Percentiles rank a stretch among this genome's conserved stretches.
Evolutionary conservation across 768 basidiomycete genomes (phyloP).

Genomic region (Amanita fuliginea): DNA sequence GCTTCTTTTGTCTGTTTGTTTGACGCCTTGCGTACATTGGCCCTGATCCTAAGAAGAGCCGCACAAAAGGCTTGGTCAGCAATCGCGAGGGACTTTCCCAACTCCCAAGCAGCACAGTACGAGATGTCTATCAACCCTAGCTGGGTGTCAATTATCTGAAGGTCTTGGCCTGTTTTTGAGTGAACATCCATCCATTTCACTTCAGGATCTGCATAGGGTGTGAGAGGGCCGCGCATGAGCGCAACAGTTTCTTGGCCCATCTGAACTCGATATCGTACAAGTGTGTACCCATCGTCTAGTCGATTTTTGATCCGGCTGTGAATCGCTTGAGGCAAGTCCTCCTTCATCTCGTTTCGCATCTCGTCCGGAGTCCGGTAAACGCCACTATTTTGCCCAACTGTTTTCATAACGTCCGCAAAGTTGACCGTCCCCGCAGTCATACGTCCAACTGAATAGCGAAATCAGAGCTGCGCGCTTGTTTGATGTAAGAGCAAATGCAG

Average conservation of each 20-base stretch:
- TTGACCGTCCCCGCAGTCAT: background rate
- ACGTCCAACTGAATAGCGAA: constrained; percentile 5
- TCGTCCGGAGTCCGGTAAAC: background rate
- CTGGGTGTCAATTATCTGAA: background rate
- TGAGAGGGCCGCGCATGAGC: background rate
- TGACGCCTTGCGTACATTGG: no score
- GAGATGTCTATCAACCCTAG: background rate
- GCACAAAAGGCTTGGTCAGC: constrained; percentile 3
- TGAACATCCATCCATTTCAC: background rate
- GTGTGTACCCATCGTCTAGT: background rate
- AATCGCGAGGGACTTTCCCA: constrained; percentile 4
- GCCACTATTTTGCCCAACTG: background rate
- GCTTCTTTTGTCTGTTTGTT: no score
- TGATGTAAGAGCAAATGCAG: background rate
- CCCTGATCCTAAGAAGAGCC: background rate
- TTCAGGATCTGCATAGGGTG: background rate
- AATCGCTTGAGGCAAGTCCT: no score
- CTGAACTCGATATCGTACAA: background rate
- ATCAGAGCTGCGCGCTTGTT: background rate
- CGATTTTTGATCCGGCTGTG: background rate
- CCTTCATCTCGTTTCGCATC: background rate
- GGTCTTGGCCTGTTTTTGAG: background rate
- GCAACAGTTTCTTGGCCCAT: background rate
- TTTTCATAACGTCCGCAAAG: background rate
- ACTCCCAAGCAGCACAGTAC: constrained; percentile 4